Evolutionary conservation across 805 yeast species (phyloP).

Genomic region (Cyberlindnera bimundalis): DNA sequence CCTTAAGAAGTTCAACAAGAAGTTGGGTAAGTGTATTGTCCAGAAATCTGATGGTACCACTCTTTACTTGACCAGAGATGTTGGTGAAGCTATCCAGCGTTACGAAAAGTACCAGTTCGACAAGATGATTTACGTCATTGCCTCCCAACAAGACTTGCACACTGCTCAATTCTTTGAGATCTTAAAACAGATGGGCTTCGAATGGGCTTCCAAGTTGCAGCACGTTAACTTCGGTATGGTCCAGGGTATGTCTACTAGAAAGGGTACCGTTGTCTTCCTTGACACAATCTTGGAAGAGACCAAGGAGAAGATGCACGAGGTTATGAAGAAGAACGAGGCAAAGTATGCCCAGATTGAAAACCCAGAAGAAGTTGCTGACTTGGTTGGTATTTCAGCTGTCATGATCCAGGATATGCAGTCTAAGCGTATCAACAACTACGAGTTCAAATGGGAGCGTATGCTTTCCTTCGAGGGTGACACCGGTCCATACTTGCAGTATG

Average conservation of each 20-base stretch:
- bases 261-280: constrained; percentile 97
- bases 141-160: constrained; percentile 94
- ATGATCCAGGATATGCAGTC: constrained; percentile 99
- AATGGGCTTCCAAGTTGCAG: constrained; percentile 76
- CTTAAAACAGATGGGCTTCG: constrained; percentile 82
- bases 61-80: constrained; percentile 89
- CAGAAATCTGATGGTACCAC: constrained; percentile 96
- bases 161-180: constrained; percentile 92
- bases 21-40: constrained; percentile 87
- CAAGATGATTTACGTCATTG: constrained; percentile 94
- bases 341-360: constrained; percentile 91
- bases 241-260: constrained; percentile 96
- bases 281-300: constrained; percentile 93
- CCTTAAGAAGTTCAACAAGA: constrained; percentile 79
- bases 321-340: constrained; percentile 86
- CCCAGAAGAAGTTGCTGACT: constrained; percentile 93
- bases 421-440: constrained; percentile 93
- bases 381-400: constrained; percentile 94
- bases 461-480: constrained; percentile 98
- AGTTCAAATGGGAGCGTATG: constrained; percentile 98
- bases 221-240: constrained; percentile 98
- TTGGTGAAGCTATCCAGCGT: constrained; percentile 94
- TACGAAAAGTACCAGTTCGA: constrained; percentile 80
- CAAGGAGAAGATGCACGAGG: constrained; percentile 90
- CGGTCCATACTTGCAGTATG: constrained; percentile 97